A percentile compares a stretch with the other conserved stretches of the same genome.
Evolutionary conservation across 257 asterid genomes (phyloP).

Genomic region (Eustoma russellianum): DNA sequence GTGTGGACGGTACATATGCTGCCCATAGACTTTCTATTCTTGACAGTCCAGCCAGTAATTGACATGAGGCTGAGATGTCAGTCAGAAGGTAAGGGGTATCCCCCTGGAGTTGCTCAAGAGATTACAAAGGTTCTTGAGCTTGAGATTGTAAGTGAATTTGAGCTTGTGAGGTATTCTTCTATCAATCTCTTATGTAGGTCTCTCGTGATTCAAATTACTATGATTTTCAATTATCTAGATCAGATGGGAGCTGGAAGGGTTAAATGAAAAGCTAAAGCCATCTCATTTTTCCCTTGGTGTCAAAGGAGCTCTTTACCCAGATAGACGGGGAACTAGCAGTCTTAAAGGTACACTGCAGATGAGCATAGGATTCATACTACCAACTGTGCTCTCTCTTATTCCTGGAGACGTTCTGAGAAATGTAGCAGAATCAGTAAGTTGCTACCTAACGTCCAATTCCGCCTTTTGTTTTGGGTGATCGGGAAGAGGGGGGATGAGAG

Average conservation of each 20-base stretch:
- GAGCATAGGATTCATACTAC: slow-evolving; percentile 75
- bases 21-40: slow-evolving; percentile 77
- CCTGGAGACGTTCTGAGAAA: slow-evolving; percentile 73
- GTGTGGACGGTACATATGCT: slow-evolving; percentile 95
- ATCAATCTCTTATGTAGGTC: not conserved
- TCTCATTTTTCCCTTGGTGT: slow-evolving; percentile 68
- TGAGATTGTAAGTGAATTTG: slow-evolving; percentile 54
- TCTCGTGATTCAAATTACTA: not conserved
- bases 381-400: slow-evolving; percentile 63
- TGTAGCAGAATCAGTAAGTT: slow-evolving; percentile 77
- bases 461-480: too few relatives aligned
- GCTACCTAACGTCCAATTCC: too few relatives aligned
- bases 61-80: slow-evolving; percentile 83
- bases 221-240: slow-evolving; percentile 32
- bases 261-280: slow-evolving; percentile 73
- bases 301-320: slow-evolving; percentile 76
- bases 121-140: slow-evolving; percentile 77
- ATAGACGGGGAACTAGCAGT: slow-evolving; percentile 54
- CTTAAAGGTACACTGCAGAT: slow-evolving; percentile 70
- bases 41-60: slow-evolving; percentile 56
- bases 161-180: not conserved
- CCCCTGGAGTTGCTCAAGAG: slow-evolving; percentile 54
- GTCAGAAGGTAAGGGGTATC: slow-evolving; percentile 59
- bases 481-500: too few relatives aligned
- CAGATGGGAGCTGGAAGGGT: slow-evolving; percentile 89